Conservation (phyloP, 2,329 filamentous ascomycete genomes). For the Xylariales sp. region DNA sequence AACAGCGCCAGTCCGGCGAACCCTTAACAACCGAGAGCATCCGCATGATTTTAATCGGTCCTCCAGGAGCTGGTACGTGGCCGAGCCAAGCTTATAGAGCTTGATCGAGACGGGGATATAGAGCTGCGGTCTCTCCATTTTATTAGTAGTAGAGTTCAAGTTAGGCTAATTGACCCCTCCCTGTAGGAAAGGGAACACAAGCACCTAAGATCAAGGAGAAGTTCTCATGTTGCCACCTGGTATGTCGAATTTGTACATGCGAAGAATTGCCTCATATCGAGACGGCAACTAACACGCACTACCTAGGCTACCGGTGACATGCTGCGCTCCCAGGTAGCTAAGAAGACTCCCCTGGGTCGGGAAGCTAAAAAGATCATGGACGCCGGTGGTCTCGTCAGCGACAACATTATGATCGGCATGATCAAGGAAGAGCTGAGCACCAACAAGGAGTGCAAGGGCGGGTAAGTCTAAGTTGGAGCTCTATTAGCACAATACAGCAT, state of each 20-base stretch:
- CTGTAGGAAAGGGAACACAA: conserved; percentile 95
- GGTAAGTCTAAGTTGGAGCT: conserved; percentile 67
- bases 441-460: conserved; percentile 96
- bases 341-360: conserved; percentile 92
- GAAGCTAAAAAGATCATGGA: conserved; percentile 99
- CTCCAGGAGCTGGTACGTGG: conserved; percentile 90
- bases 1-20: conserved; percentile 74
- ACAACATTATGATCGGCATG: conserved; percentile 99
- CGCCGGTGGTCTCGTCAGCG: conserved; percentile 94
- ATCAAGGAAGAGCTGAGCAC: conserved; percentile 96
- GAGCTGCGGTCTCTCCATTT: conserved; percentile 6
- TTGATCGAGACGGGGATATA: conserved; percentile 2
- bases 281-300: conserved; percentile 14
- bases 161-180: conserved; percentile 38
- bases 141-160: background rate
- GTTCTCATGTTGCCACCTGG: conserved; percentile 96
- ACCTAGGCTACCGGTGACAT: conserved; percentile 95
- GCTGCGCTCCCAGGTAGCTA: conserved; percentile 97
- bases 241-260: conserved; percentile 59
- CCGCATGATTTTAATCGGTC: conserved; percentile 97
- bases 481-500: conserved; percentile 1
- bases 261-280: conserved; percentile 37
- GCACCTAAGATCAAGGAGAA: conserved; percentile 98
- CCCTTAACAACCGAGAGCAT: conserved; percentile 72
- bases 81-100: conserved; percentile 27